Conservation (phyloP, 805 yeast species). For the Candida ulmi region DNA sequence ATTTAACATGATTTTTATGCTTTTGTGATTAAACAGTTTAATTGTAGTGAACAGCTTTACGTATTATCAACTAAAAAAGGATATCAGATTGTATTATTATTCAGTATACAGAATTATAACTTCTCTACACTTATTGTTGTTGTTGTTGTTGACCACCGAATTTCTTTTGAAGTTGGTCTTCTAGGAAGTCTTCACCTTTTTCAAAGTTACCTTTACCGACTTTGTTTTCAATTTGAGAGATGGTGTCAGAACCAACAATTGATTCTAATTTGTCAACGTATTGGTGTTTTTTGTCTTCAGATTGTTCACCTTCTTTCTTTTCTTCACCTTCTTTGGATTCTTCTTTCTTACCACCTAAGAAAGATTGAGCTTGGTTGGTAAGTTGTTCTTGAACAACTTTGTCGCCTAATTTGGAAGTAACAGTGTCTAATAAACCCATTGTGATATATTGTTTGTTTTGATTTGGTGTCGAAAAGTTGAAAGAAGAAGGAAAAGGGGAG, state of each 20-base stretch:
- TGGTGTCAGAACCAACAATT: conserved; percentile 25
- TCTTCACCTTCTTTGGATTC: not conserved
- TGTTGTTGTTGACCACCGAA: not conserved
- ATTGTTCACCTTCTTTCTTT: not conserved
- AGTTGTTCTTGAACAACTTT: conserved; percentile 11
- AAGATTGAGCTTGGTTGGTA: conserved; percentile 9
- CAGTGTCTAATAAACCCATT: conserved; percentile 20
- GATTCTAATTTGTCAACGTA: conserved; percentile 25
- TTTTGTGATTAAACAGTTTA: too few relatives aligned
- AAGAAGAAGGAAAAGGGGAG: not conserved
- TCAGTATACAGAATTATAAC: not conserved
- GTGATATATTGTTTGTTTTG: not conserved
- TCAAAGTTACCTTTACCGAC: conserved; percentile 27
- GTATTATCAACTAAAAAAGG: too few relatives aligned
- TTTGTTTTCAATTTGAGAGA: conserved; percentile 22
- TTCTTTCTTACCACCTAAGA: conserved; percentile 5
- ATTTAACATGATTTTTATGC: too few relatives aligned
- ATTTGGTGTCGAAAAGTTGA: not conserved
- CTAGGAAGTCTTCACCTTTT: conserved; percentile 24
- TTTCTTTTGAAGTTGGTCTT: conserved; percentile 16
- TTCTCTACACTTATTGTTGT: not conserved
- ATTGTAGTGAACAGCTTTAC: too few relatives aligned
- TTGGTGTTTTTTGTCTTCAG: conserved; percentile 8
- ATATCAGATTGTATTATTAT: too few relatives aligned
- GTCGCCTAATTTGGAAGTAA: conserved; percentile 14